Base-by-base conservation (phyloP, 2,329 filamentous ascomycete species). In the Ophiostoma fasciatum region DNA sequence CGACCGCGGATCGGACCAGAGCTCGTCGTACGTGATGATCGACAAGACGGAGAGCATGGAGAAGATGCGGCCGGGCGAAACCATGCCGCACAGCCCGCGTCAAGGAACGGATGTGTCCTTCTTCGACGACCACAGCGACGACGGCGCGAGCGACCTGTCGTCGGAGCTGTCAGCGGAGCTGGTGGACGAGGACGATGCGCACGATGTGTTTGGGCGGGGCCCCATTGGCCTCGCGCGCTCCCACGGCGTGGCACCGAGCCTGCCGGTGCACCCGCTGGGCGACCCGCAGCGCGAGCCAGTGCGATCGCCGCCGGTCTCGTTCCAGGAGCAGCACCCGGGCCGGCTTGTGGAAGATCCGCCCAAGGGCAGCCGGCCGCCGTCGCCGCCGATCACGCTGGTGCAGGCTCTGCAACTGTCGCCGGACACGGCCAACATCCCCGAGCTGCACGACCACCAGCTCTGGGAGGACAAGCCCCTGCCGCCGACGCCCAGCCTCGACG, bases 81-180 rank as follows among this genome's bases (percentile, higher is more conserved):
- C 55, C 0, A 42, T 50, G 19, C 53, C 57, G 3, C 33, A 17
- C 18, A 44, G 35, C 33, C 41, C 36, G 36, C 46, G 15, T 41
- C 46, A 22, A 49, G 57, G 42, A 44, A 35, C 45, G 7, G 48
- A 60, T 17, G 54, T 60, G 19, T 67, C 63, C 0, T 68, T 68
- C 40, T 46, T 68, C 19, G 58, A 66, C 15, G 59, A 58, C 12
- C 53, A 53, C 12, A 69, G 65, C 36, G 61, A 63, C 29, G 53
- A 59, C n/a, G n/a, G n/a, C 30, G 65, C 64, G 28, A 73, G 65
- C 21, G 72, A 78, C 40, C 57, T 78, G 7, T 79, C 74, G 3
- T 78, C 74, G 0, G 74, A 78, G 44, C 46, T 78, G 29, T 78
- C 73, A 1, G 54, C 58, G 2, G 68, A 73, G n/a, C 51, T 59